These are phyloP conservation scores for Pyricularia pennisetigena DNA, from an alignment of 2,329 filamentous ascomycete species.

Conservation along the genomic window DNA sequence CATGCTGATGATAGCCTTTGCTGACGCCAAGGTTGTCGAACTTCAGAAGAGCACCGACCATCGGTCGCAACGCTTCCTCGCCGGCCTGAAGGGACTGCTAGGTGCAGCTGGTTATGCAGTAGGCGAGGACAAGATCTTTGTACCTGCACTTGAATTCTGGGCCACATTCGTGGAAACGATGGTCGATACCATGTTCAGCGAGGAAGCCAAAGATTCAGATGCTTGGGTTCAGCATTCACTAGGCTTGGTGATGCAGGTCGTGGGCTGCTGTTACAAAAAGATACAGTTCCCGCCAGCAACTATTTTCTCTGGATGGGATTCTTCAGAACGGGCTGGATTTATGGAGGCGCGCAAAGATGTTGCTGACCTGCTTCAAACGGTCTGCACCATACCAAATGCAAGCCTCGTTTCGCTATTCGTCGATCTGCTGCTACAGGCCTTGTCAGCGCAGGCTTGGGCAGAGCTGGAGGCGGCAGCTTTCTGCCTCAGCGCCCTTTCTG, in stretches of 20 bases:
- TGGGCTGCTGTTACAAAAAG: constrained; percentile 59
- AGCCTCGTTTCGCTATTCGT: constrained; percentile 47
- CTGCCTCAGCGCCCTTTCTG: constrained; percentile 57
- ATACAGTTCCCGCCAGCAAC: constrained; percentile 55
- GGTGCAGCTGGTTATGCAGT: constrained; percentile 56
- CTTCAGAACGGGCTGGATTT: constrained; percentile 57
- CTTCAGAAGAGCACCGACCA: constrained; percentile 43
- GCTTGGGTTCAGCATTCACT: constrained; percentile 51
- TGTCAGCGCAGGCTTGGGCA: constrained; percentile 40
- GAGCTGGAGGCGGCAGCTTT: constrained; percentile 52
- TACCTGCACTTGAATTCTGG: constrained; percentile 73
- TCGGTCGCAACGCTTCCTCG: constrained; percentile 43
- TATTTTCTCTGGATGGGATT: constrained; percentile 57
- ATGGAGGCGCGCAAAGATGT: constrained; percentile 68
- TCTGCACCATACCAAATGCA: constrained; percentile 52
- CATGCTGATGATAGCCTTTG: constrained; percentile 58
- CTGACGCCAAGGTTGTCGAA: constrained; percentile 52
- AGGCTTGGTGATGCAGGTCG: constrained; percentile 49
- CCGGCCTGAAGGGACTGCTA: constrained; percentile 54
- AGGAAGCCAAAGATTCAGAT: constrained; percentile 29
- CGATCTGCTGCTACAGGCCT: constrained; percentile 39
- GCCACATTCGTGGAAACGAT: constrained; percentile 62
- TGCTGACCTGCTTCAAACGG: constrained; percentile 65
- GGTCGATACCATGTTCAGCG: constrained; percentile 32
- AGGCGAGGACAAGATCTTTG: constrained; percentile 65